A percentile compares a stretch with the other conserved stretches of the same genome.
Evolutionary conservation across 257 asterid genomes (phyloP).

Genomic region (Solanum tarijense): DNA sequence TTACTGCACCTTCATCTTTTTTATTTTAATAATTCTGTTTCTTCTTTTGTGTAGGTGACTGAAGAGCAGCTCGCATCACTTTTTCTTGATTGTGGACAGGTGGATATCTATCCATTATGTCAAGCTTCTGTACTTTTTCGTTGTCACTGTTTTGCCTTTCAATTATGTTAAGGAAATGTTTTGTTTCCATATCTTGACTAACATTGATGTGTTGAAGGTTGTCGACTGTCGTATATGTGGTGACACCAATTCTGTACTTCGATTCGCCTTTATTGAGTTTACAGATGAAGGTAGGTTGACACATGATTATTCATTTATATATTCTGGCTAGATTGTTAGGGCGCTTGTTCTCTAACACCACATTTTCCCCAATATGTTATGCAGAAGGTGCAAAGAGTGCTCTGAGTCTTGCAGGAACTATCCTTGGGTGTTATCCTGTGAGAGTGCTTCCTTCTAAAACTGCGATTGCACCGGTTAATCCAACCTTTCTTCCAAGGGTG

Average conservation of each 20-base stretch:
- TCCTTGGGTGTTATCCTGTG: conserved; percentile 57
- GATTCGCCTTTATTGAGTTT: conserved; percentile 56
- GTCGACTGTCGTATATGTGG: conserved; percentile 63
- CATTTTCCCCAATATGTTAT: neutral
- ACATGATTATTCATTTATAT: neutral
- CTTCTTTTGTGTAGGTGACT: conserved; percentile 26
- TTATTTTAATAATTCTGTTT: neutral
- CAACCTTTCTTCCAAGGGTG: conserved; percentile 58
- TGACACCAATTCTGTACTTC: conserved; percentile 58
- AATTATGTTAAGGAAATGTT: neutral
- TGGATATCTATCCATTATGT: conserved; percentile 1
- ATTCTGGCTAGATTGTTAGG: neutral
- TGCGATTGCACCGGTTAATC: conserved; percentile 67
- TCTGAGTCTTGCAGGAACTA: conserved; percentile 41
- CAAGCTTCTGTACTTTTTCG: neutral
- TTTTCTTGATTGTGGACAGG: conserved; percentile 55
- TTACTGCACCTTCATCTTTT: neutral
- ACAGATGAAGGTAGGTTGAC: conserved; percentile 41
- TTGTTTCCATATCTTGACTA: neutral
- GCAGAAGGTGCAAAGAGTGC: conserved; percentile 52
- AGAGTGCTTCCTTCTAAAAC: conserved; percentile 57
- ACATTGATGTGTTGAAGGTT: conserved; percentile 21
- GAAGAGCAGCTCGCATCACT: conserved; percentile 56
- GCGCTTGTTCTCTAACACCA: neutral
- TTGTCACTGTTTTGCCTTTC: neutral